Evolutionary conservation across 169 alveolate species (phyloP).

Genomic region (Cystoisospora suis): DNA sequence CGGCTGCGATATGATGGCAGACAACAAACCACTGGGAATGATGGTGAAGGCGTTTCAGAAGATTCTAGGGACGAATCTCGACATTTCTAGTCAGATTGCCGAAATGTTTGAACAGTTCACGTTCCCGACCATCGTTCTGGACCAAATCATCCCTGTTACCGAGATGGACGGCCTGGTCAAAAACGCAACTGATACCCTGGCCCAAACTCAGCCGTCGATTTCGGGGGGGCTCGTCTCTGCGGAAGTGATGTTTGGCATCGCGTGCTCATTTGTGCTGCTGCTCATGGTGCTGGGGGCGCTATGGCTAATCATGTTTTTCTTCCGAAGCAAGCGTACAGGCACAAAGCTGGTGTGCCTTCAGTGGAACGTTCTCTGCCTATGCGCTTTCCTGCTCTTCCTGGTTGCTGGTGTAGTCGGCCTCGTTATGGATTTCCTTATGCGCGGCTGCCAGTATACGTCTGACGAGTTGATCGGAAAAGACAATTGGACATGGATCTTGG

Average conservation of each 20-base stretch:
- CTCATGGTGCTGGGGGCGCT: not conserved
- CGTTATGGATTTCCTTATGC: not conserved
- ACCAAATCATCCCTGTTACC: conserved; percentile 2
- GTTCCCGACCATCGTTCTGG: conserved; percentile 20
- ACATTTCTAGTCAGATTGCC: not conserved
- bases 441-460: conserved; percentile 14
- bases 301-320: not conserved
- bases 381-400: not conserved
- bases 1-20: not conserved
- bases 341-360: conserved; percentile 20
- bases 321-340: not conserved
- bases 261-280: conserved; percentile 5
- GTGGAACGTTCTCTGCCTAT: conserved; percentile 11
- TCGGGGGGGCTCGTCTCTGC: not conserved
- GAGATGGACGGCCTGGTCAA: not conserved
- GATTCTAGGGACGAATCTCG: not conserved
- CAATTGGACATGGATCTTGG: not conserved
- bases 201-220: not conserved
- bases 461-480: not conserved
- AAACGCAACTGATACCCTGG: conserved; percentile 10
- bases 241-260: not conserved
- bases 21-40: not conserved
- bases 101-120: not conserved
- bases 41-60: not conserved
- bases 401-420: conserved; percentile 23